phyloP scores from a whole-genome alignment of 1,284 basidiomycete species.

The Ustilago shanxiensis region DNA sequence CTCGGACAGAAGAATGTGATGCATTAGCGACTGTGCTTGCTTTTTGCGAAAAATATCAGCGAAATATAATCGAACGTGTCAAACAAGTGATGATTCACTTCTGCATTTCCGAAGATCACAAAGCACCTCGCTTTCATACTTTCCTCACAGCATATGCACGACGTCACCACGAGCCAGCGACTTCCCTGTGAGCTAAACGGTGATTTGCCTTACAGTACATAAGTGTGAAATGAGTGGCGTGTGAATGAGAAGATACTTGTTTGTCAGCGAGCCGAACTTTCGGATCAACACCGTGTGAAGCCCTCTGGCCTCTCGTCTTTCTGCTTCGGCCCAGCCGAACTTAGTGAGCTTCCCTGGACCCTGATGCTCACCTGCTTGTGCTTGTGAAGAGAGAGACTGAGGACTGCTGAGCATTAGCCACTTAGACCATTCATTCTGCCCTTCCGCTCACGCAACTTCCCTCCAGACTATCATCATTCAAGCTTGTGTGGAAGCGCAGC shows the following conservation, averaged over 20 bases:
- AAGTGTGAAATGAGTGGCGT: background rate
- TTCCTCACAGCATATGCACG: background rate
- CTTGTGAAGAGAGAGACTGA: background rate
- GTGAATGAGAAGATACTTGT: constrained; percentile 14
- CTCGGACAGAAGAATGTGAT: too few species aligned
- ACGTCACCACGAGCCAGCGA: background rate
- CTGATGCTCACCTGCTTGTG: background rate
- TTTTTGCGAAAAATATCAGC: background rate
- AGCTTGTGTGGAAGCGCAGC: background rate
- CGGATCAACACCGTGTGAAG: constrained; percentile 7
- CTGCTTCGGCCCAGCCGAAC: constrained; percentile 10
- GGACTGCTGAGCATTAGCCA: background rate
- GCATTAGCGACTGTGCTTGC: too few species aligned
- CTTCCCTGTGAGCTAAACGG: background rate
- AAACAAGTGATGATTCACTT: constrained; percentile 15
- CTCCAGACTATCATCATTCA: background rate
- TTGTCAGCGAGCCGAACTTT: constrained; percentile 13
- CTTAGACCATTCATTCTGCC: background rate
- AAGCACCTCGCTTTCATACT: background rate
- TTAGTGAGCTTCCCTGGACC: background rate
- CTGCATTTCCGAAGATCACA: constrained; percentile 13
- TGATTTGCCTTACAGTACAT: background rate
- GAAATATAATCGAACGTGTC: constrained; percentile 13
- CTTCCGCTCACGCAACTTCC: background rate
- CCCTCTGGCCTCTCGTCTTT: too few species aligned